phyloP scores from a whole-genome alignment of 192 early-diverging fungal species.

The Coemansia sp. region DNA sequence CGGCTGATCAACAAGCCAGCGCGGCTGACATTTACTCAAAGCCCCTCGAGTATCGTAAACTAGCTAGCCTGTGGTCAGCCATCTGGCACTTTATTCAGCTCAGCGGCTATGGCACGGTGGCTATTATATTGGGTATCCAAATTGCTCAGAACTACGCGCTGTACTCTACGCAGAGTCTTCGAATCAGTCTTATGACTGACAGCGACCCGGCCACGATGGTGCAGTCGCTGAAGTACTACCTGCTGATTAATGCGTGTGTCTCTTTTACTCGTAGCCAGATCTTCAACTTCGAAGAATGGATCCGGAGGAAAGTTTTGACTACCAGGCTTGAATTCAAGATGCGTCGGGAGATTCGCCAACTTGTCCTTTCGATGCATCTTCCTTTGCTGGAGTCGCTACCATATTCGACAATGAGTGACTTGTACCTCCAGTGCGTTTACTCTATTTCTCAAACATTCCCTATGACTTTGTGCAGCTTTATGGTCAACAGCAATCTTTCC shows the following conservation, averaged over 20 bases:
- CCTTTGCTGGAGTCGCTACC: slow-evolving; percentile 19
- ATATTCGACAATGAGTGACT: background rate
- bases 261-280: slow-evolving; percentile 18
- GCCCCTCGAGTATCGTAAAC: background rate
- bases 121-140: slow-evolving; percentile 12
- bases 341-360: slow-evolving; percentile 3
- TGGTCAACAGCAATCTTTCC: background rate
- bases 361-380: slow-evolving; percentile 15
- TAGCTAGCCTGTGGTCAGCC: background rate
- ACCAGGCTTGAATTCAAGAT: background rate
- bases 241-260: slow-evolving; percentile 25
- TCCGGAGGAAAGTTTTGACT: slow-evolving; percentile 18
- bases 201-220: slow-evolving; percentile 27
- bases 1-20: too few species aligned
- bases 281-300: background rate
- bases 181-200: slow-evolving; percentile 30
- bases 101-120: slow-evolving; percentile 22
- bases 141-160: slow-evolving; percentile 9
- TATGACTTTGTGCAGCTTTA: background rate
- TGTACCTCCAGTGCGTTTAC: background rate
- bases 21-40: background rate
- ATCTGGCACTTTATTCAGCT: slow-evolving; percentile 11
- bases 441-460: background rate
- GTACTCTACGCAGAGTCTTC: slow-evolving; percentile 23
- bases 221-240: slow-evolving; percentile 28